Percentiles rank a stretch among this genome's conserved stretches.
Conservation (phyloP, 1,284 basidiomycete species). For the Ceratobasidium sp. region DNA sequence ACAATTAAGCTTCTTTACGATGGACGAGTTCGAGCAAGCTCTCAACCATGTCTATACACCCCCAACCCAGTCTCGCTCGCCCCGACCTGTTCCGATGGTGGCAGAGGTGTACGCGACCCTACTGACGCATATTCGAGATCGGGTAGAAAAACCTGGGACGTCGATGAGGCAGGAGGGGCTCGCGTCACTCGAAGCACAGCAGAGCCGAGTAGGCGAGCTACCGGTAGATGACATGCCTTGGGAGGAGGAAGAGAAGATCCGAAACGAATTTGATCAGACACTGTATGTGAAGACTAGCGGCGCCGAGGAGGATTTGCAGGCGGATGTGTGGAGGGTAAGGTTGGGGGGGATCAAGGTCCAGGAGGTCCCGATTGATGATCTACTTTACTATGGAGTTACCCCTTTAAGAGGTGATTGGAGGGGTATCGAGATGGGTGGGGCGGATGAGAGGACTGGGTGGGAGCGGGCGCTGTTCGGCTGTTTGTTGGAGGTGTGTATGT, state of each 20-base stretch:
- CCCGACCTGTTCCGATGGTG: constrained; percentile 79
- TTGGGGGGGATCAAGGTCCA: constrained; percentile 54
- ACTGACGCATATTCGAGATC: constrained; percentile 47
- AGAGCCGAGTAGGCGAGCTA: neutral
- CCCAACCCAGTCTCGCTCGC: constrained; percentile 59
- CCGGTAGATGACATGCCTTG: neutral
- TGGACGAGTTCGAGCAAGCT: constrained; percentile 93
- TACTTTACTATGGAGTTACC: constrained; percentile 70
- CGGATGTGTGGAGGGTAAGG: constrained; percentile 57
- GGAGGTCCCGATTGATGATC: constrained; percentile 58
- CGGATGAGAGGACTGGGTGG: constrained; percentile 62
- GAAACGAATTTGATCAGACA: constrained; percentile 31
- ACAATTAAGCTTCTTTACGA: constrained; percentile 87
- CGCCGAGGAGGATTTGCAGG: constrained; percentile 59
- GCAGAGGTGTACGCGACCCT: constrained; percentile 90
- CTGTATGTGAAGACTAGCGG: constrained; percentile 49
- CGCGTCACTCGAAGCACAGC: neutral
- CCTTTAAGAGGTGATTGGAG: constrained; percentile 86
- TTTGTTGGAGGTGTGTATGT: constrained; percentile 81
- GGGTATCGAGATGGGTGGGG: constrained; percentile 69
- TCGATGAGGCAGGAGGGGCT: neutral
- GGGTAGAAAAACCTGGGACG: constrained; percentile 52
- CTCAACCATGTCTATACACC: constrained; percentile 68
- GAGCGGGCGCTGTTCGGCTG: constrained; percentile 88
- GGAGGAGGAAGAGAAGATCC: neutral